Percentiles rank a stretch among this genome's conserved stretches.
Evolutionary conservation across 805 yeast genomes (phyloP).

Genomic region (Candida qinlingensis): DNA sequence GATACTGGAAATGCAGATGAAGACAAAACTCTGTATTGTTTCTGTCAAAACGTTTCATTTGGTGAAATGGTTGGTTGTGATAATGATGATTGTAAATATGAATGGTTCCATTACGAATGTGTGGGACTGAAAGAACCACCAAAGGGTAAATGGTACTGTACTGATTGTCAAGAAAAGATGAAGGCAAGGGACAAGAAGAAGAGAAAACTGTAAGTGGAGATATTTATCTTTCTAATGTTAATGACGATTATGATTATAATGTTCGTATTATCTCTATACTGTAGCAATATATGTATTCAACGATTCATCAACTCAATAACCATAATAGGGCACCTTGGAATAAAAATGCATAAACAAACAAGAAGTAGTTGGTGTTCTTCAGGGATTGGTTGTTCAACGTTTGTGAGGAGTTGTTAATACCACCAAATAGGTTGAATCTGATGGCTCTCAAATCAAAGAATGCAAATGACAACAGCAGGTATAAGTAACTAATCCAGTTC

Average conservation of each 20-base stretch:
- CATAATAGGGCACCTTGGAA: conserved; percentile 74
- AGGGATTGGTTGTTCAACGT: conserved; percentile 63
- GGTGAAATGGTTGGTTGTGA: conserved; percentile 98
- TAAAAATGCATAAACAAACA: conserved; percentile 78
- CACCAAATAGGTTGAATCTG: conserved; percentile 35
- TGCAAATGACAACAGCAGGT: conserved; percentile 53
- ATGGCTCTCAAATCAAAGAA: conserved; percentile 57
- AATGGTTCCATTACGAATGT: conserved; percentile 97
- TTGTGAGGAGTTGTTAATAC: conserved; percentile 43
- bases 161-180: conserved; percentile 55
- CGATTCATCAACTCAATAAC: conserved; percentile 40
- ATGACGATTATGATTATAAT: conserved; percentile 1
- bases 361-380: conserved; percentile 78
- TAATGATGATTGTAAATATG: conserved; percentile 78
- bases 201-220: conserved; percentile 11
- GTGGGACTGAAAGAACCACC: conserved; percentile 89
- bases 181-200: conserved; percentile 24
- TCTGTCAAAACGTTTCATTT: conserved; percentile 89
- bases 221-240: not conserved
- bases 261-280: not conserved
- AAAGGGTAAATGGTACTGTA: conserved; percentile 91
- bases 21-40: conserved; percentile 73
- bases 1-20: conserved; percentile 33
- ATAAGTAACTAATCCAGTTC: conserved; percentile 46
- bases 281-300: too few relatives aligned